Evolutionary conservation across 257 asterid species (phyloP), one percentile per base, ranked within the genome.

Genomic region (Verbascum thapsus): DNA sequence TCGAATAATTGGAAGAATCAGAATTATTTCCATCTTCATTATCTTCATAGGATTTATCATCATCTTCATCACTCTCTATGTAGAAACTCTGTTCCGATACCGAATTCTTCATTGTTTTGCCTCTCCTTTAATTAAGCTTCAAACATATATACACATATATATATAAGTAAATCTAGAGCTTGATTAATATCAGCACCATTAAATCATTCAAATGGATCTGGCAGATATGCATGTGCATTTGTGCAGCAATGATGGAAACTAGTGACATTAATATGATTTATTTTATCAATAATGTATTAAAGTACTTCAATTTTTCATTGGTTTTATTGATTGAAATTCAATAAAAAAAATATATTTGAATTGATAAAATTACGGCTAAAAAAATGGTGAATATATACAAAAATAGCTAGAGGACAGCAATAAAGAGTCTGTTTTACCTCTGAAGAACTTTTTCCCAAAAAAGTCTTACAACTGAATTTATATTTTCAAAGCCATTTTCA

Each of bases 1-100:
- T 26, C n/a, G 80, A 72, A 53, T 76, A 76, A 69, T 49, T 71
- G 6, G 87, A 89, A 13, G 80, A 78, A 68, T 89, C 95, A 6
- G 94, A 80, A 41, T 80, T 86, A 76, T 80, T 78, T 1, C 87
- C 78, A 51, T 26, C 79, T 37, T 63, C 80, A 51, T 61, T 63
- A 66, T 60, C 86, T 26, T 53, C 76, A 55, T 40, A 40, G 18
- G 56, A 79, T 74, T 75, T 78, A 78, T 80, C 88, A 39, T 70
- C 88, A 34, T 91, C 98, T 17, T 85, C 97, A 30, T 85, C 95
- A 45, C 94, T 87, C 16, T 92, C 99, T 23, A 89, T 81, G 81
- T 81, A 87, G 69, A 92, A 85, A 64, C 95, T 82, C 71, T 76
- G 86, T 2, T 89, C 97, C 0, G 99, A 92, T 1, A 76, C 82